These are phyloP conservation scores for Mycena belliarum DNA, from an alignment of 768 basidiomycete genomes.

Conservation along the genomic window DNA sequence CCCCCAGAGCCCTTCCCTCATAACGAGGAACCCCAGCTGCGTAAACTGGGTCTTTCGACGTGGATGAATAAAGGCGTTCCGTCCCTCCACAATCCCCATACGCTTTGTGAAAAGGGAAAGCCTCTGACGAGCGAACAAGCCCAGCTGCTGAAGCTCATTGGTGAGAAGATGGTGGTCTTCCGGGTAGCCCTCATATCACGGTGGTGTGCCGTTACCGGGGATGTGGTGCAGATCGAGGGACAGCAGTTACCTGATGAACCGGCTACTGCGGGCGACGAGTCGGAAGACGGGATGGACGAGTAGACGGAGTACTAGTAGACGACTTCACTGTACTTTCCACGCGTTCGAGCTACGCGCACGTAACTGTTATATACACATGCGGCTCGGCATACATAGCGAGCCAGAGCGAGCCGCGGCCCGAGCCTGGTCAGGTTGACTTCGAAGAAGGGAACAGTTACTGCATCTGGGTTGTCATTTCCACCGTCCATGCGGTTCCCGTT, in stretches of 20 bases:
- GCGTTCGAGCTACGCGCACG: neutral
- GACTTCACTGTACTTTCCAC: slow-evolving; percentile 23
- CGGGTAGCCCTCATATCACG: slow-evolving; percentile 67
- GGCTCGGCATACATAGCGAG: no score
- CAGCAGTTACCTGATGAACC: slow-evolving; percentile 35
- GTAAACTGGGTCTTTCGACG: slow-evolving; percentile 87
- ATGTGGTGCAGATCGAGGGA: slow-evolving; percentile 61
- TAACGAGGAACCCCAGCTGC: slow-evolving; percentile 95
- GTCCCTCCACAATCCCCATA: slow-evolving; percentile 75
- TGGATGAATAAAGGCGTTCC: slow-evolving; percentile 87
- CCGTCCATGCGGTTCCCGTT: slow-evolving; percentile 54
- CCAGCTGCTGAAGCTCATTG: slow-evolving; percentile 89
- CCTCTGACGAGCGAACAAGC: slow-evolving; percentile 83
- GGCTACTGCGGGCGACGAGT: slow-evolving; percentile 35
- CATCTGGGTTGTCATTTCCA: neutral
- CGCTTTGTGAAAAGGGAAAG: slow-evolving; percentile 83
- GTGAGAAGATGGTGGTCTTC: slow-evolving; percentile 87
- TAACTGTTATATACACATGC: slow-evolving; percentile 2
- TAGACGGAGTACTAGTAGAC: slow-evolving; percentile 55
- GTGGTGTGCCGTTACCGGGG: slow-evolving; percentile 71
- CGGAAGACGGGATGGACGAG: slow-evolving; percentile 49
- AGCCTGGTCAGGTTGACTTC: neutral
- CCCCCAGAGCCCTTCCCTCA: slow-evolving; percentile 92
- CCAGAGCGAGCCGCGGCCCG: no score
- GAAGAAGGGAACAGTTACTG: neutral